Percentiles rank a stretch among this genome's conserved stretches.
Conservation (phyloP, 352 stramenopile species). For the Globisporangium solare region DNA sequence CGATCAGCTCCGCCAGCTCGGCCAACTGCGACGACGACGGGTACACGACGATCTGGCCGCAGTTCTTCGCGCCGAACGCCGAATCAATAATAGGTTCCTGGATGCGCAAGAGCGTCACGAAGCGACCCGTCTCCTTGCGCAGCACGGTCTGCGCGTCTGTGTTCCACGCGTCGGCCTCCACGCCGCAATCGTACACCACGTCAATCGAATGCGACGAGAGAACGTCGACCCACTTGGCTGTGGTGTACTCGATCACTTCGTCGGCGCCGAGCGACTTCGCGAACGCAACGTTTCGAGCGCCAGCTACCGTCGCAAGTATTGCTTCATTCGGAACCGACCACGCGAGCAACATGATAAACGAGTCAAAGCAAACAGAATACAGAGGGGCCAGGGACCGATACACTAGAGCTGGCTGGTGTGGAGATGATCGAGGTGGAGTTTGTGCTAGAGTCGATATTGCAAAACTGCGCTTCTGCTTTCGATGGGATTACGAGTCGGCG, state of each 20-base stretch:
- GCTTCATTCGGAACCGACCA: too few relatives aligned
- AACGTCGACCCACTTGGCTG: constrained; percentile 27
- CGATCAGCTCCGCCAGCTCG: not conserved
- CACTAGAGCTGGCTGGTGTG: too few relatives aligned
- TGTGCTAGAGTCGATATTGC: too few relatives aligned
- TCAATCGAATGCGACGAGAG: constrained; percentile 23
- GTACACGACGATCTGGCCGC: not conserved
- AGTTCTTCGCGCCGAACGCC: constrained; percentile 26
- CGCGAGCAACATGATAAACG: too few relatives aligned
- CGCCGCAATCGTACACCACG: constrained; percentile 27
- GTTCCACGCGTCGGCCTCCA: constrained; percentile 28
- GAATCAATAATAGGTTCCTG: constrained; percentile 28
- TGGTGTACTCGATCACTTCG: constrained; percentile 59
- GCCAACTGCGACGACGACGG: not conserved
- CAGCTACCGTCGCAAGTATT: too few relatives aligned
- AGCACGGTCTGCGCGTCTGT: constrained; percentile 25
- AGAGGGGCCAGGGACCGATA: too few relatives aligned
- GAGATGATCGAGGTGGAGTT: too few relatives aligned
- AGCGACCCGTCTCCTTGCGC: constrained; percentile 21
- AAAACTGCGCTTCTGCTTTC: too few relatives aligned
- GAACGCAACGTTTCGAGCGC: constrained; percentile 29
- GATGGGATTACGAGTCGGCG: too few relatives aligned
- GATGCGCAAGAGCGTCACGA: constrained; percentile 27
- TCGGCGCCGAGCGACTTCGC: constrained; percentile 40
- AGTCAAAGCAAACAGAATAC: too few relatives aligned